Base-by-base conservation (phyloP, 495 filamentous ascomycete genomes). In the Daldinia grandis region DNA sequence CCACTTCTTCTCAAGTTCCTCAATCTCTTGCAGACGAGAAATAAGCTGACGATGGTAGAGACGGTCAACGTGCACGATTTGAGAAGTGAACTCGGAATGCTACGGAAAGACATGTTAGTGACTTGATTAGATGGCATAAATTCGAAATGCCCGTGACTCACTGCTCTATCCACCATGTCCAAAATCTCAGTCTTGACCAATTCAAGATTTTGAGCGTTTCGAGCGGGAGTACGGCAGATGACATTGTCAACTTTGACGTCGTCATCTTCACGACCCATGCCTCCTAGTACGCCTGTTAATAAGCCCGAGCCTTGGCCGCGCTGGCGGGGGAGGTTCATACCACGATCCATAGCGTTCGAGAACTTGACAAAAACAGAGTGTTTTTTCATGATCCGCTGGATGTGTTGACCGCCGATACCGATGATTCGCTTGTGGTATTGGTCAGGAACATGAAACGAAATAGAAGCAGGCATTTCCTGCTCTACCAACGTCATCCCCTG, bases 331-430 rank as follows among this genome's bases (percentile, higher is more conserved):
- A 24, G 49, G 21, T 35, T 35, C 74, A 66, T 78, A 79, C 85
- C 85, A 72, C 95, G 92, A 79, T 99, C 95, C 96, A 98, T 98
- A 27, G 96, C 95, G 75, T 99, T 99, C 69, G 93, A 97, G 77
- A 99, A 99, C 78, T 99, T 99, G 82, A 99, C 95, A 69, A 98
- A 99, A 63, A 99, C 95, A 1, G 95, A 99, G 82, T 99, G 96
- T 80, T 98, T 98, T 84, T 99, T 99, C 95, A 98, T 99, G 82
- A 98, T 98, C 63, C 94, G 94, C 78, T 99, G 95, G 74, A 99
- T 99, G 74, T 98, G 96, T 78, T 97, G 93, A 17, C 95, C 95
- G 66, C 95, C 96, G 65, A 98, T 98, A 59, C 95, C 95, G 70
- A 99, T 99, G 70, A 99, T 99, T 44, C 96, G 93, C 83, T 98